Evolutionary conservation across 75 land plant species (phyloP).

Genomic region (Ceratopteris richardii): DNA sequence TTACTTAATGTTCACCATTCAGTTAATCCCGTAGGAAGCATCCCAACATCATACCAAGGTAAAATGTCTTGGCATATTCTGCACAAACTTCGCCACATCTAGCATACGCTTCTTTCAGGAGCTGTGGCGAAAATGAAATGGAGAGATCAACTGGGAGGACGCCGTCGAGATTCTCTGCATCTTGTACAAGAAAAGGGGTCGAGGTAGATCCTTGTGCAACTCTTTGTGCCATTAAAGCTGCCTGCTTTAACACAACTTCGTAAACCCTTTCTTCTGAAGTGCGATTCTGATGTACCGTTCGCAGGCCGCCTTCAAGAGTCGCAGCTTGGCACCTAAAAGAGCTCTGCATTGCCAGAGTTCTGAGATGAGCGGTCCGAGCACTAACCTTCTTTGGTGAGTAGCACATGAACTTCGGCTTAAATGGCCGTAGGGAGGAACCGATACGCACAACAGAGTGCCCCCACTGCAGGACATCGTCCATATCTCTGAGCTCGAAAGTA

Average conservation of each 20-base stretch:
- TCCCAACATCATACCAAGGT: constrained; percentile 49
- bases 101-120: constrained; percentile 41
- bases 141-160: constrained; percentile 5
- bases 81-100: constrained; percentile 55
- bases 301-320: no score
- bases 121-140: constrained; percentile 9
- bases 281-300: background rate
- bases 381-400: no score
- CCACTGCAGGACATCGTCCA: no score
- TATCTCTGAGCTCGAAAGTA: no score
- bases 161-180: background rate
- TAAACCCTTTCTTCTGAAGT: constrained; percentile 53
- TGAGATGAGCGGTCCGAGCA: no score
- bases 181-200: background rate
- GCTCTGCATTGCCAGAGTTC: no score
- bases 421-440: no score
- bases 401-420: no score
- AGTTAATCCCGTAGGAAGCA: no score
- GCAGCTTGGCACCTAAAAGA: no score
- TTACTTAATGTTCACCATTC: background rate
- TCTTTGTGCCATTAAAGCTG: constrained; percentile 44
- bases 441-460: no score
- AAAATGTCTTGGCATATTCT: constrained; percentile 69
- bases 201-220: background rate
- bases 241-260: constrained; percentile 75